Evolutionary conservation across 2,329 filamentous ascomycete genomes (phyloP).

Genomic region (Teratosphaeria gauchensis): DNA sequence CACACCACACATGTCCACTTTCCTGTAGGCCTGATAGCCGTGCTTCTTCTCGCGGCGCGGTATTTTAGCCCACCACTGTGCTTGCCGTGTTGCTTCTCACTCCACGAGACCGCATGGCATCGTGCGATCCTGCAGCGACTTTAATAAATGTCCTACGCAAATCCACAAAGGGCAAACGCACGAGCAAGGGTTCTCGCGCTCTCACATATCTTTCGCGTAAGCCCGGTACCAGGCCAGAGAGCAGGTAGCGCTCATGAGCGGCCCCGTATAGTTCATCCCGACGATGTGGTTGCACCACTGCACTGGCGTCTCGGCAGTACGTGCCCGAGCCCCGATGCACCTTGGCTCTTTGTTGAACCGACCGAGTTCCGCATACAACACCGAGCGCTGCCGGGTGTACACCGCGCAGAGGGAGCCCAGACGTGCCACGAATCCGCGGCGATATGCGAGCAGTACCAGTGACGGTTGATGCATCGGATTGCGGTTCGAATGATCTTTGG

Average conservation of each 20-base stretch:
- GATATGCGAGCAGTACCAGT: too few species aligned
- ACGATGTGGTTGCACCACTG: background rate
- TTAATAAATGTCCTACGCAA: background rate
- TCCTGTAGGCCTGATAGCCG: background rate
- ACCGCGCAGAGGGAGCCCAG: too few species aligned
- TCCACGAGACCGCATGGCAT: background rate
- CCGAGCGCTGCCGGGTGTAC: background rate
- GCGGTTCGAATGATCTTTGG: background rate
- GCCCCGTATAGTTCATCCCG: background rate
- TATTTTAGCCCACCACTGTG: too few species aligned
- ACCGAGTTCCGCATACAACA: background rate
- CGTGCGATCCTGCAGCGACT: background rate
- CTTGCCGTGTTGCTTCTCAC: background rate
- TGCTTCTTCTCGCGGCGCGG: background rate
- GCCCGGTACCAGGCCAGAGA: background rate
- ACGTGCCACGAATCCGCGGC: too few species aligned
- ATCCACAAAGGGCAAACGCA: background rate
- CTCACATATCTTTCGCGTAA: background rate
- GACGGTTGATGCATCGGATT: background rate
- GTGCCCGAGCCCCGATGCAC: background rate
- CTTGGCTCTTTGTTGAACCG: background rate
- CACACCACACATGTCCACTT: background rate
- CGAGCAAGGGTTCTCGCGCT: background rate
- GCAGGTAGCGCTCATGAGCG: background rate
- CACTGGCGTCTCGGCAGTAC: background rate